Base-by-base conservation (phyloP, 1,284 basidiomycete species). In the Leccinum olivaceoglutinosum region DNA sequence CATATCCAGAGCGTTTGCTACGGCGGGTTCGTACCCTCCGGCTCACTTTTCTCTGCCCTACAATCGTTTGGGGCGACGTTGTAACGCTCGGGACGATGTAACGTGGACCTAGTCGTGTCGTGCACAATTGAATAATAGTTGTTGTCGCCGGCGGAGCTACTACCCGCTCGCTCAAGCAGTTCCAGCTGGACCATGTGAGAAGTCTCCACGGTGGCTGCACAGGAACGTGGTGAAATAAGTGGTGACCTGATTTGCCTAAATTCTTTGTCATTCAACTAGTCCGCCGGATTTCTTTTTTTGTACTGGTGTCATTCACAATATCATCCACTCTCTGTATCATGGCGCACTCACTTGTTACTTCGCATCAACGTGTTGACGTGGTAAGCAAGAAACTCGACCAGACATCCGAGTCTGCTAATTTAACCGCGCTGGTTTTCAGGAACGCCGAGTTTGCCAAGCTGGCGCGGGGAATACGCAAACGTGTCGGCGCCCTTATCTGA, bases 1-100 rank as follows among this genome's bases (percentile, higher is more conserved):
- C 2, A 1, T 2, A 10, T 53, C 1, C 65, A 66, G 16, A 3
- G 59, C 0, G 4, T 2, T 0, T 11, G 46, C 0, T 63, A 53
- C 2, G 60, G 65, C 2, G 64, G 56, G 1, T 38, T 5, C 14
- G 60, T 68, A 0, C 64, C 64, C 4, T 1, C 4, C 0, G 55
- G 51, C 0, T 66, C 65, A 0, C 2, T 56, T 1, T 66, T 66
- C 36, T 16, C 67, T 3, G 1, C 1, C 8, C 12, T 68, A 0
- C 57, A 66, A 2, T 66, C 67, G 1, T 63, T 66, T 12, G 64
- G 65, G 2, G 44, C 65, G 0, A 0, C 1, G 29, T 54, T 46
- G 44, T 46, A 46, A 11, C 44, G 44, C 44, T 46, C 11, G 46
- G 6, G 11, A 11, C 6, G 3, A 49, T 49, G 14, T 8, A 16